phyloP scores from a whole-genome alignment of 352 stramenopile species.

The Phytophthora hibernalis region DNA sequence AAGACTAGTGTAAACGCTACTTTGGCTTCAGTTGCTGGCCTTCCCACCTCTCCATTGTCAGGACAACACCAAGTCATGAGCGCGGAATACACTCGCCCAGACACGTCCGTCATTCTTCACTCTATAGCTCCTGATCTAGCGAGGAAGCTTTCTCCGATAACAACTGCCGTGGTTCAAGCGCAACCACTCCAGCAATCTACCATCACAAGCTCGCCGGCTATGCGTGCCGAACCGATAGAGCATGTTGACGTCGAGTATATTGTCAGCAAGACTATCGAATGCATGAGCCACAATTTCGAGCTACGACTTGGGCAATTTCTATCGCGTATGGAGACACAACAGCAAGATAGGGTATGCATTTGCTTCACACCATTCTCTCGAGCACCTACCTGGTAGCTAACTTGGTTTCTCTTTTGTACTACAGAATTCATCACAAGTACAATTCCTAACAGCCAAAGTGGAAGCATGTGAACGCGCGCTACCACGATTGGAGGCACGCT shows the following conservation, averaged over 20 bases:
- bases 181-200: constrained; percentile 9
- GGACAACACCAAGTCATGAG: constrained; percentile 3
- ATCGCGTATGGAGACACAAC: constrained; percentile 63
- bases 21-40: constrained; percentile 23
- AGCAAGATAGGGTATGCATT: constrained; percentile 55
- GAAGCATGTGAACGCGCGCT: constrained; percentile 68
- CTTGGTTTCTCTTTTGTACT: neutral
- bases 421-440: constrained; percentile 57
- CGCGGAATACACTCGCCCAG: constrained; percentile 4
- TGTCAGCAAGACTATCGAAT: constrained; percentile 70
- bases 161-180: constrained; percentile 22
- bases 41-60: constrained; percentile 6
- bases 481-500: constrained; percentile 60
- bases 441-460: constrained; percentile 64
- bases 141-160: neutral
- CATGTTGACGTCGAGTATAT: constrained; percentile 68
- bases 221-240: constrained; percentile 26
- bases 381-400: constrained; percentile 4
- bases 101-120: constrained; percentile 20
- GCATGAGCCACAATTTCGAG: constrained; percentile 76
- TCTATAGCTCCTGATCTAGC: constrained; percentile 6
- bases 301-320: constrained; percentile 62
- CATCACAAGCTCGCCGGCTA: constrained; percentile 8
- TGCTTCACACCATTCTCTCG: neutral
- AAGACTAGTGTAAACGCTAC: constrained; percentile 32